Percentiles rank a stretch among this genome's conserved stretches.
Conservation (phyloP, 1,284 basidiomycete genomes). For the Cutaneotrichosporon sp. region DNA sequence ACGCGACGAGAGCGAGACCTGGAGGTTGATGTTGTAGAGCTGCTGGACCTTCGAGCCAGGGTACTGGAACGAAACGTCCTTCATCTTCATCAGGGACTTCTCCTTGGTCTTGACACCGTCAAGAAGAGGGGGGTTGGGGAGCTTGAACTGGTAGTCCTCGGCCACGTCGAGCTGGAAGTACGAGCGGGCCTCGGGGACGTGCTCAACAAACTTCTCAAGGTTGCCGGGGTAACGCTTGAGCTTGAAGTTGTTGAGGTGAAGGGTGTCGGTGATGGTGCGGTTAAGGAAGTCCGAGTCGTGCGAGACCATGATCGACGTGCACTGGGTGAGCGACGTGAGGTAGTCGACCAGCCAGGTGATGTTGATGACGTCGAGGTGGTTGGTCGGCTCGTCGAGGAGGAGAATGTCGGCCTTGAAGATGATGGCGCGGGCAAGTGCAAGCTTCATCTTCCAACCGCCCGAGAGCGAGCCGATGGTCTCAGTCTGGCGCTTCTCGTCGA, state of each 20-base stretch:
- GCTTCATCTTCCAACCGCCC: slow-evolving; percentile 99
- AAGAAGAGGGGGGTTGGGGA: slow-evolving; percentile 90
- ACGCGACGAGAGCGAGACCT: slow-evolving; percentile 95
- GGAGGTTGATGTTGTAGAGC: slow-evolving; percentile 89
- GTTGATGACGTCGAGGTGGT: slow-evolving; percentile 97
- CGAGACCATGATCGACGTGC: slow-evolving; percentile 97
- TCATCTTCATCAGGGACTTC: slow-evolving; percentile 96
- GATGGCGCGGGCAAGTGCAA: slow-evolving; percentile 96
- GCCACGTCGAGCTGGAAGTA: slow-evolving; percentile 93
- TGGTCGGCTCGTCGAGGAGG: slow-evolving; percentile 94
- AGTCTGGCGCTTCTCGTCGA: slow-evolving; percentile 80
- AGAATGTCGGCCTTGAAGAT: slow-evolving; percentile 98
- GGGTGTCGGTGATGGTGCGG: slow-evolving; percentile 97
- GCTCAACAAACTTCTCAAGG: slow-evolving; percentile 91
- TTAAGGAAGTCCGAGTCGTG: slow-evolving; percentile 99
- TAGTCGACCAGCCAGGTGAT: slow-evolving; percentile 96
- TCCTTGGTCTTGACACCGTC: slow-evolving; percentile 99
- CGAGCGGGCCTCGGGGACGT: slow-evolving; percentile 94
- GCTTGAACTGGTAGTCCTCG: slow-evolving; percentile 96
- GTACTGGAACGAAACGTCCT: slow-evolving; percentile 96
- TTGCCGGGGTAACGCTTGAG: slow-evolving; percentile 96
- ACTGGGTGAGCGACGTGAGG: slow-evolving; percentile 79
- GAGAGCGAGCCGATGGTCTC: slow-evolving; percentile 87
- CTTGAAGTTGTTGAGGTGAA: slow-evolving; percentile 99
- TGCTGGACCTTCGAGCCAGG: slow-evolving; percentile 80